Conservation (phyloP, 2,329 filamentous ascomycete genomes). For the Stachybotrys chlorohalonatus region DNA sequence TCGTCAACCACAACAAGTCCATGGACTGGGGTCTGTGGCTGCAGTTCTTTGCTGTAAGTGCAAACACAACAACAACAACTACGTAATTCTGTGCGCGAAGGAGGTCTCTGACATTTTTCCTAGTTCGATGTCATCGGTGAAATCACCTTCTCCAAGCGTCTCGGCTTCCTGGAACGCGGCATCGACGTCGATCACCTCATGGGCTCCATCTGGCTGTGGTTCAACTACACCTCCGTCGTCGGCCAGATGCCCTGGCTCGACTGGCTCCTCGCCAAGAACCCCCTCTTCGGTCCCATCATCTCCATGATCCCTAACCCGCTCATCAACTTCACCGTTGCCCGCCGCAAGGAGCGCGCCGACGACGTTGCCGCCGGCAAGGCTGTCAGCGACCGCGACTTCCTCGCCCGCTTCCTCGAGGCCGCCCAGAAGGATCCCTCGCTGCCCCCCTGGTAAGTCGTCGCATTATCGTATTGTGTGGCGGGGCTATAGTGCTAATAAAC, state of each 20-base stretch:
- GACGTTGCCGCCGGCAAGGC: conserved; percentile 3
- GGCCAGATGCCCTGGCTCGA: conserved; percentile 17
- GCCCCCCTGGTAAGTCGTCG: conserved; percentile 7
- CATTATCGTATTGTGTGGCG: conserved; percentile 19
- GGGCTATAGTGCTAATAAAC: conserved; percentile 3
- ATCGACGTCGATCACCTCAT: conserved; percentile 7
- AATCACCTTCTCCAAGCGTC: conserved; percentile 27
- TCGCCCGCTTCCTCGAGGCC: conserved; percentile 25
- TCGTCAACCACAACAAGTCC: conserved; percentile 8
- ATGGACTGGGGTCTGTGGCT: conserved; percentile 15
- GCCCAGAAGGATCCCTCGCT: conserved; percentile 18
- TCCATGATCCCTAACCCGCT: conserved; percentile 6
- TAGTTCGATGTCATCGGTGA: conserved; percentile 28
- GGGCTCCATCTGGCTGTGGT: conserved; percentile 16
- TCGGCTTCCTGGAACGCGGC: conserved; percentile 30
- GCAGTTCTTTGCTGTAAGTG: conserved; percentile 10
- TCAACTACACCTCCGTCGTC: conserved; percentile 13
- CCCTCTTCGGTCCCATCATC: conserved; percentile 9
- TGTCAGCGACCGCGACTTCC: conserved; percentile 15
- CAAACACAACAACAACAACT: background rate
- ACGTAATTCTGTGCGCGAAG: background rate
- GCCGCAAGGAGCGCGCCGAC: conserved; percentile 3
- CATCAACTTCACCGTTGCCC: conserved; percentile 2
- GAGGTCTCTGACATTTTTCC: conserved; percentile 15
- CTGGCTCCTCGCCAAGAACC: conserved; percentile 17